These are phyloP conservation scores for Suillus subalutaceus DNA, from an alignment of 768 basidiomycete species.

Conservation along the genomic window DNA sequence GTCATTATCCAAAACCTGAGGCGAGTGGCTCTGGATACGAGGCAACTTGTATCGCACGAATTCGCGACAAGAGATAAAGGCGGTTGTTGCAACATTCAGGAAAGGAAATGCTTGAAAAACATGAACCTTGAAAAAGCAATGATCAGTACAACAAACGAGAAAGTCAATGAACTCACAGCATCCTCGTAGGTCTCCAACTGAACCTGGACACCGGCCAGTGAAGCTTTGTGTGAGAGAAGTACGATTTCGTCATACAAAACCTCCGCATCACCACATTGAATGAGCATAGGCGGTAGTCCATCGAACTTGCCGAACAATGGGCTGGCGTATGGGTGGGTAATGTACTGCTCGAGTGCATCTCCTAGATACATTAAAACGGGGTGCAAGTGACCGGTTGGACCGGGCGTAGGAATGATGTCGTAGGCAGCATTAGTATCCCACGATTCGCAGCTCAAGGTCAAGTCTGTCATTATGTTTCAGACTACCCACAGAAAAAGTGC, in stretches of 20 bases:
- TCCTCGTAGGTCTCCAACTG: constrained; percentile 91
- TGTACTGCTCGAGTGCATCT: constrained; percentile 72
- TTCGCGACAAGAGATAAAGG: constrained; percentile 70
- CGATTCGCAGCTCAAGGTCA: constrained; percentile 98
- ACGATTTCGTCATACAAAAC: constrained; percentile 94
- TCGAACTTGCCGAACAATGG: constrained; percentile 90
- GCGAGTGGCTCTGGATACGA: constrained; percentile 49
- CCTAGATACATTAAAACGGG: constrained; percentile 95
- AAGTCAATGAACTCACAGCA: constrained; percentile 54
- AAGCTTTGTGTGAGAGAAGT: constrained; percentile 91
- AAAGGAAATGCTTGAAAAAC: constrained; percentile 92
- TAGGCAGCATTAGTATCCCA: constrained; percentile 93
- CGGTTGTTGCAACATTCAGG: constrained; percentile 61
- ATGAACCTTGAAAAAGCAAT: constrained; percentile 59
- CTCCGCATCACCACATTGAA: constrained; percentile 93
- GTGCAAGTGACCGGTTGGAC: constrained; percentile 81
- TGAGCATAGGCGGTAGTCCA: constrained; percentile 86
- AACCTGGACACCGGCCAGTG: constrained; percentile 81
- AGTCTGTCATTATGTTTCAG: constrained; percentile 48
- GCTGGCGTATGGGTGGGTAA: constrained; percentile 96
- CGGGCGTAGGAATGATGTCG: constrained; percentile 79
- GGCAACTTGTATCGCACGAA: constrained; percentile 69
- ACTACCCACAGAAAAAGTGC: constrained; percentile 9
- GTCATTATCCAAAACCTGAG: constrained; percentile 52
- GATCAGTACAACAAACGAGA: background rate